Percentiles rank a stretch among this genome's conserved stretches.
These are phyloP conservation scores for Arabidopsis lyrata DNA, from an alignment of 441 rosid species.

Conservation along the genomic window DNA sequence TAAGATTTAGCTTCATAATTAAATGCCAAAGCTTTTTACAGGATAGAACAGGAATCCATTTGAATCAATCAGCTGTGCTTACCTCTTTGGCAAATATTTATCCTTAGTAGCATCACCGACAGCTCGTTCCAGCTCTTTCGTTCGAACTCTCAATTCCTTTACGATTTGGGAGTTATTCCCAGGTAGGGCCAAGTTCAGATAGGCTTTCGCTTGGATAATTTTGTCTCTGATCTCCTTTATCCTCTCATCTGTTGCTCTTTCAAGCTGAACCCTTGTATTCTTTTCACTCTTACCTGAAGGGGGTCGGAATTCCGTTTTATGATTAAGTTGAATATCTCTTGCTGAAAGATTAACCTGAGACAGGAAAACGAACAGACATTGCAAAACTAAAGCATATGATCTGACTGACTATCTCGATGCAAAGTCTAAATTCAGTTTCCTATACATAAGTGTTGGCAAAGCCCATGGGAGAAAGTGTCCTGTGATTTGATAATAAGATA, in stretches of 20 bases:
- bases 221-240: conserved; percentile 79
- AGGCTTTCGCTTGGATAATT: conserved; percentile 79
- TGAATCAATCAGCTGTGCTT: conserved; percentile 14
- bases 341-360: conserved; percentile 53
- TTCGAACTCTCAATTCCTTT: conserved; percentile 75
- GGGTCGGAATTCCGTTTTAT: conserved; percentile 30
- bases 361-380: conserved; percentile 20
- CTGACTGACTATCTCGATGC: conserved; percentile 17
- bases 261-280: conserved; percentile 37
- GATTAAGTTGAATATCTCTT: conserved; percentile 45
- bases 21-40: conserved; percentile 28
- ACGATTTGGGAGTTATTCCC: conserved; percentile 77
- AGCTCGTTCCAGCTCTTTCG: conserved; percentile 79
- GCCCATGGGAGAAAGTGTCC: not conserved
- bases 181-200: conserved; percentile 69
- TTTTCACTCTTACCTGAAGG: conserved; percentile 39
- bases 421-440: conserved; percentile 10
- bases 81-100: conserved; percentile 82
- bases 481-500: conserved; percentile 3
- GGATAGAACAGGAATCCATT: conserved; percentile 28
- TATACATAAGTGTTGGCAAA: conserved; percentile 2
- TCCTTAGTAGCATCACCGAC: conserved; percentile 67
- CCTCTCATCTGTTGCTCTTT: conserved; percentile 61
- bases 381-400: conserved; percentile 13
- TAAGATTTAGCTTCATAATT: not conserved